Base-by-base conservation (phyloP, 345 rosid species). In the Kernera saxatilis region DNA sequence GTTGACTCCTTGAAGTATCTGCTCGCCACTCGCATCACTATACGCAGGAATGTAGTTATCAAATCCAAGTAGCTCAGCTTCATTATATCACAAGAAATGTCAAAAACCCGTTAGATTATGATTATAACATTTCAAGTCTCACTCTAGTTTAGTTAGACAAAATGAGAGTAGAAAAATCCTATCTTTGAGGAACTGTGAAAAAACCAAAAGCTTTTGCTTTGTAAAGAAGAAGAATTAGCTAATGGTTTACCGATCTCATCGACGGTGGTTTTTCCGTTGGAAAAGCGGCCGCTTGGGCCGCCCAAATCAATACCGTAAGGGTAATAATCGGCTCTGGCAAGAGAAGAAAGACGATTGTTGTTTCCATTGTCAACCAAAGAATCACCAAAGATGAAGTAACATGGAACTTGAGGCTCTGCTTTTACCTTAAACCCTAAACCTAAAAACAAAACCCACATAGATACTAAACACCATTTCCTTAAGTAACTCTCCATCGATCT, bases 291-390 rank as follows among this genome's bases (percentile, higher is more conserved):
- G 2, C 88, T 84, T 2, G 98, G 97, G 3, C 97, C 87, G 15
- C 70, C 69, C 14, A 88, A 87, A 77, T 92, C 97, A 35, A 92
- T 87, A 5, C 98, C 98, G 35, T 92, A 92, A 60, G 98, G 98
- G 73, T 74, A 37, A 49, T 89, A 92, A 71, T 92, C 36, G 59
- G 96, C 86, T 77, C 82, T 83, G 7, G 98, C 98, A 68, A 85
- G 32, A 25, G 96, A 90, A 0, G 18, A 1, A 13, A 92, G 96
- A 29, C 46, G 69, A 58, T 92, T 92, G 76, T 92, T 92, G 73
- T 92, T 92, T 65, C 98, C 98, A 73, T 82, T 88, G 33, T 92
- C 98, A n/a, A 88, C 95, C 84, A 92, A 76, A 18, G 98, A 92
- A 60, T 92, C 98, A 54, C 98, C 98, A 50, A 92, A 92, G 53